Base-by-base conservation (phyloP, 805 yeast species). In the Ogataea naganishii region DNA sequence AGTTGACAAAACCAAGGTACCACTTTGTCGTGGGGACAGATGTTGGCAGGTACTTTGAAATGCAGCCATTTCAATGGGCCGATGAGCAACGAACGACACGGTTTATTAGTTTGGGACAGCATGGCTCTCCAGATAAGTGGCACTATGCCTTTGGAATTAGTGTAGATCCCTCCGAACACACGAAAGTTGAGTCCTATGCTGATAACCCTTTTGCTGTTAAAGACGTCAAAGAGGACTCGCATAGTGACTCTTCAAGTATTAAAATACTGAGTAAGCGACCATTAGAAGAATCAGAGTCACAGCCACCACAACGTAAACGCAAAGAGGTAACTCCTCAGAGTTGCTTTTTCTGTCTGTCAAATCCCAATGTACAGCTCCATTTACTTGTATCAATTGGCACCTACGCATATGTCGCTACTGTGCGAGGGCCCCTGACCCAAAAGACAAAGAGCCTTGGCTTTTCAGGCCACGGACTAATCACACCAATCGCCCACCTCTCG, bases 281-380 rank as follows among this genome's bases (percentile, higher is more conserved):
- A n/a, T n/a, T n/a, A n/a, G n/a, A n/a, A n/a, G n/a, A n/a, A n/a
- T n/a, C n/a, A n/a, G n/a, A n/a, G n/a, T n/a, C n/a, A n/a, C n/a
- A n/a, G n/a, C n/a, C n/a, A n/a, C n/a, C n/a, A n/a, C n/a, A n/a
- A n/a, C n/a, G n/a, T n/a, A n/a, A n/a, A n/a, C n/a, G n/a, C 35
- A 57, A 54, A 35, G 53, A 47, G 0, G 72, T 82, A 2, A 47
- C 66, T 1, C 85, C 89, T 0, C 62, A 60, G 10, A 55, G 61
- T 25, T 86, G 96, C 47, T 86, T 82, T 54, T 83, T 86, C 46
- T 86, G 96, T 49, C 64, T 86, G 13, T 72, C 89, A 1, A 84
- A 83, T 44, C 81, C 94, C 0, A 68, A 75, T 10, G 65, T 81
- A 6, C 88, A 80, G 39, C 63, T 81, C 3, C 94, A 85, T 50